A percentile compares a stretch with the other conserved stretches of the same genome.
Conservation (phyloP, 1,284 basidiomycete genomes). For the Hypsizygus ulmarius region DNA sequence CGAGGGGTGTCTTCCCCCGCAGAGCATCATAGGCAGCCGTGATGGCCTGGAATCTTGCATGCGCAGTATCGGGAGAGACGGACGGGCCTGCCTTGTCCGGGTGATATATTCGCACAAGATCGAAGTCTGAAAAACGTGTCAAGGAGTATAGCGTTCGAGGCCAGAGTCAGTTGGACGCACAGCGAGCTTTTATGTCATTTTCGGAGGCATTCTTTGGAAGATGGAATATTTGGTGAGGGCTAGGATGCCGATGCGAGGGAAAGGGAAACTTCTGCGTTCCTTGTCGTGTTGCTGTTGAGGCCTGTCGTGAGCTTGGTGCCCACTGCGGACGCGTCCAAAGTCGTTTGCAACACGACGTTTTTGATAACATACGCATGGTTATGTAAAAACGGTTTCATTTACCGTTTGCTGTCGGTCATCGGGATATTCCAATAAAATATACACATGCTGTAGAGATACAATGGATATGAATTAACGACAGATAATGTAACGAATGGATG, state of each 20-base stretch:
- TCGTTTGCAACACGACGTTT: constrained; percentile 1
- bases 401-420: background rate
- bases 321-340: constrained; percentile 3
- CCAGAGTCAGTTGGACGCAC: constrained; percentile 33
- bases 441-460: constrained; percentile 4
- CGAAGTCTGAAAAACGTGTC: constrained; percentile 41
- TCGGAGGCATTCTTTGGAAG: constrained; percentile 51
- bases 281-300: constrained; percentile 1
- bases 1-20: constrained; percentile 31
- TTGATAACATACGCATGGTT: constrained; percentile 9
- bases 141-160: background rate
- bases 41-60: constrained; percentile 55
- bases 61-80: constrained; percentile 46
- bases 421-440: background rate
- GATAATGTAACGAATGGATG: constrained; percentile 11
- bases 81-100: constrained; percentile 53
- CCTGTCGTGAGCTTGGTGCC: background rate
- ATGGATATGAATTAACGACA: constrained; percentile 4
- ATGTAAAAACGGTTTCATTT: background rate
- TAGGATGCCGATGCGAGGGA: constrained; percentile 48
- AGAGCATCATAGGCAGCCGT: constrained; percentile 49
- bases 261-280: constrained; percentile 40
- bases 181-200: constrained; percentile 57
- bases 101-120: constrained; percentile 64
- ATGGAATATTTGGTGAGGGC: constrained; percentile 65